These are phyloP conservation scores for Diaporthe destruens DNA, from an alignment of 2,329 filamentous ascomycete genomes.

Conservation along the genomic window DNA sequence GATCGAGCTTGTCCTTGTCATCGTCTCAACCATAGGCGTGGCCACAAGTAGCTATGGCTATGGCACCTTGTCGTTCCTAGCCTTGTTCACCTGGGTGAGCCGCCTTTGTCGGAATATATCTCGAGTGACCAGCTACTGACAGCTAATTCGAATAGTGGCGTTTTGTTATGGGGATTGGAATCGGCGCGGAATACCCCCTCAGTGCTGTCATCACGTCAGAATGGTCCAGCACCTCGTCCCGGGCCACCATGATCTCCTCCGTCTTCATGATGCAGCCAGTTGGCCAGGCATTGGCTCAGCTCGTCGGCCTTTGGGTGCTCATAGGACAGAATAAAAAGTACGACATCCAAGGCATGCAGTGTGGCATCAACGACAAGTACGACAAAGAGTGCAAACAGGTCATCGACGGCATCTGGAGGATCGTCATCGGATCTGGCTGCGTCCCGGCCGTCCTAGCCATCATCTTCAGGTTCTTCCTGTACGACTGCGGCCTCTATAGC, in stretches of 20 bases:
- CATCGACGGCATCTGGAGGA: conserved; percentile 75
- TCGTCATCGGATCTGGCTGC: conserved; percentile 74
- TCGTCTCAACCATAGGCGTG: conserved; percentile 68
- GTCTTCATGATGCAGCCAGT: conserved; percentile 79
- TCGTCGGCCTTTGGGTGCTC: conserved; percentile 69
- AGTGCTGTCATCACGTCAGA: conserved; percentile 77
- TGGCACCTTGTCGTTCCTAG: conserved; percentile 63
- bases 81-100: conserved; percentile 62
- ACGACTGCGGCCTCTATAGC: conserved; percentile 74
- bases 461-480: conserved; percentile 75
- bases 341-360: conserved; percentile 59
- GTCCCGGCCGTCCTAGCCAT: conserved; percentile 74
- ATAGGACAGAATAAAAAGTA: conserved; percentile 59
- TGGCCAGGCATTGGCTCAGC: conserved; percentile 74
- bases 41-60: conserved; percentile 65
- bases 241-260: conserved; percentile 75
- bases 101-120: not conserved
- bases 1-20: conserved; percentile 68
- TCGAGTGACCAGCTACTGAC: not conserved
- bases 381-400: conserved; percentile 59
- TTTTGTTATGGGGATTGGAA: conserved; percentile 68
- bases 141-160: conserved; percentile 55
- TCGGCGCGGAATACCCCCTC: conserved; percentile 77
- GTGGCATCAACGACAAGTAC: conserved; percentile 60
- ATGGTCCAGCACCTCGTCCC: conserved; percentile 72